A percentile compares a stretch with the other conserved stretches of the same genome.
These are phyloP conservation scores for Avicennia marina DNA, from an alignment of 257 asterid genomes.

Conservation along the genomic window DNA sequence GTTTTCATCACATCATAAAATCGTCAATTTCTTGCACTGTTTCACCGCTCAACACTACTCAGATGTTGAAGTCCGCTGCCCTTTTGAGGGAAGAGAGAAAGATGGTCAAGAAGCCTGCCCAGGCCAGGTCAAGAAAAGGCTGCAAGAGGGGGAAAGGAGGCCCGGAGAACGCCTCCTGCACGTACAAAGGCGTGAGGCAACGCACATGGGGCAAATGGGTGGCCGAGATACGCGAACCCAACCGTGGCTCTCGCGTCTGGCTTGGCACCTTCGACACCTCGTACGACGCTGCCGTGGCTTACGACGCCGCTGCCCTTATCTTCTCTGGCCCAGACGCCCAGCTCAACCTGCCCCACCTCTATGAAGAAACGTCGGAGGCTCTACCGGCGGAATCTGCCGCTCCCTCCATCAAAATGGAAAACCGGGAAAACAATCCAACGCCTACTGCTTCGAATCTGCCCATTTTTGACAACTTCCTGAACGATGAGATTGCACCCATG, in stretches of 20 bases:
- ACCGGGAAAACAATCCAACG: too few species aligned
- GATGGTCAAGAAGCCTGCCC: conserved; percentile 25
- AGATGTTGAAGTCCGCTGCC: too few species aligned
- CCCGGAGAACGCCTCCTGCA: conserved; percentile 71
- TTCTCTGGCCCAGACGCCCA: conserved; percentile 60
- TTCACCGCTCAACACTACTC: too few species aligned
- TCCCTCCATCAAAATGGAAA: too few species aligned
- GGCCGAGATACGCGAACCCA: conserved; percentile 83
- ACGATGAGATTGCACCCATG: too few species aligned
- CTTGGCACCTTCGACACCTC: conserved; percentile 80
- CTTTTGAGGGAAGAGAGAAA: too few species aligned
- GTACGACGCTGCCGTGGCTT: conserved; percentile 66
- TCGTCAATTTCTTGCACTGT: not conserved
- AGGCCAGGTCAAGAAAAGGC: conserved; percentile 66
- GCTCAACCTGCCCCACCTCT: conserved; percentile 60
- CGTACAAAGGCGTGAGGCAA: conserved; percentile 77
- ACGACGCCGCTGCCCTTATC: conserved; percentile 66
- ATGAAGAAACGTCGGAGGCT: conserved; percentile 16
- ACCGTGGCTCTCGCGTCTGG: conserved; percentile 76
- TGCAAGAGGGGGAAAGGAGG: conserved; percentile 94
- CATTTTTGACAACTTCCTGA: too few species aligned
- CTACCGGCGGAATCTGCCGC: too few species aligned
- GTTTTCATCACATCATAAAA: not conserved
- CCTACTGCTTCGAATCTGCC: too few species aligned
- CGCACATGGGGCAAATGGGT: conserved; percentile 97